Conservation (phyloP, 108 stramenopile genomes). For the Cylindrotheca fusiformis region DNA sequence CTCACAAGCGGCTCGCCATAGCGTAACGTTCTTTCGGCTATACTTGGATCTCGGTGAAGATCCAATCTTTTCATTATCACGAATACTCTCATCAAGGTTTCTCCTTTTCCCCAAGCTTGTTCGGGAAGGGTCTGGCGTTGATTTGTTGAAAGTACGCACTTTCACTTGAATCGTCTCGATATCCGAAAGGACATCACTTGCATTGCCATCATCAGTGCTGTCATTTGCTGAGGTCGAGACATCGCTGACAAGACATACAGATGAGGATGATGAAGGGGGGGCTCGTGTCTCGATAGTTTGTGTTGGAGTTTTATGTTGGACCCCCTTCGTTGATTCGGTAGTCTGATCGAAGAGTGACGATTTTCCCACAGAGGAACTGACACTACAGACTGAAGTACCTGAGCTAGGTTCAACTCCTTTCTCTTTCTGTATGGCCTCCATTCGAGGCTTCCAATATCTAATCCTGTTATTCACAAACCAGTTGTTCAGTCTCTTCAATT, state of each 20-base stretch:
- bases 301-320: background rate
- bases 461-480: conserved; percentile 88
- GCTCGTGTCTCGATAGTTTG: background rate
- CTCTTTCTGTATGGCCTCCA: conserved; percentile 23
- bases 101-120: background rate
- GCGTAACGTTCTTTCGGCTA: conserved; percentile 10
- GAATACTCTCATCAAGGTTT: background rate
- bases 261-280: background rate
- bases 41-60: conserved; percentile 15
- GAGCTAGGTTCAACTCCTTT: background rate
- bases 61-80: background rate
- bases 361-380: too few species aligned
- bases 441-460: conserved; percentile 71
- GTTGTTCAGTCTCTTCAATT: conserved; percentile 77
- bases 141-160: background rate
- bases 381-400: background rate
- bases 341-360: too few species aligned
- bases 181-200: background rate
- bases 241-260: conserved; percentile 8
- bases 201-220: conserved; percentile 1
- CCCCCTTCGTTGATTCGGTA: background rate
- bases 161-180: conserved; percentile 36
- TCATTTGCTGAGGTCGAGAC: background rate
- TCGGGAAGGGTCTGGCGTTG: background rate
- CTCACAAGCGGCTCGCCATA: conserved; percentile 33